Base-by-base conservation (phyloP, 352 stramenopile species). In the Pelagophyceae sp. region DNA sequence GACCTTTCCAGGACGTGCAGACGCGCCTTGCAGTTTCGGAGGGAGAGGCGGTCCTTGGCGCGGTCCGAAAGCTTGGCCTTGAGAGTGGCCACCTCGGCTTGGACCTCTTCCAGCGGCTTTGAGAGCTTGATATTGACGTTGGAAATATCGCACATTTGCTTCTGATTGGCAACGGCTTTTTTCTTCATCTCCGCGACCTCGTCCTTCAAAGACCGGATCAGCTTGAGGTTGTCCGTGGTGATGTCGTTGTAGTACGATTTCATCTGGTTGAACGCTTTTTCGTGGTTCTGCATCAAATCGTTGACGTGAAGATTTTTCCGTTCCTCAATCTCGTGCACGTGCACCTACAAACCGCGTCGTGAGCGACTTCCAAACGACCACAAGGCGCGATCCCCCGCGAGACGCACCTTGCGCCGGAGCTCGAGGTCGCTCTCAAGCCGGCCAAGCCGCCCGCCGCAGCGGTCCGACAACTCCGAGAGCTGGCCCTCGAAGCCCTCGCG, bases 161-260 rank as follows among this genome's bases (percentile, higher is more conserved):
- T 95, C 40, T 95, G 87, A 77, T 96, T 96, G 0, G 86, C 87
- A 19, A 89, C 81, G 0, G 90, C 90, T 77, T 96, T 96, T 81
- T 93, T 92, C 81, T 95, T 95, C 90, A 97, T 95, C 3, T 92
- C 89, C n/a, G 83, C 81, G 75, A 97, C 90, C 83, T 97, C 90
- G 77, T 90, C 88, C 84, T 96, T 95, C 72, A 97, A 87, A 32
- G 85, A 91, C 40, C 93, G 88, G 72, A 97, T 97, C 60, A 96
- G 86, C 17, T 91, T 88, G 32, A 97, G 76, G 79, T 96, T 97
- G 82, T 96, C 88, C 71, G 93, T 91, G 25, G 93, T 97, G 78
- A 97, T 97, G 78, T 96, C 91, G 81, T 97, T 97, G 81, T 97
- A 97, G 88, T 97, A 97, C 72, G 91, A 90, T 78, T 96, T 96